Evolutionary conservation across 1,284 basidiomycete genomes (phyloP).

Genomic region (Ustilago esculenta): DNA sequence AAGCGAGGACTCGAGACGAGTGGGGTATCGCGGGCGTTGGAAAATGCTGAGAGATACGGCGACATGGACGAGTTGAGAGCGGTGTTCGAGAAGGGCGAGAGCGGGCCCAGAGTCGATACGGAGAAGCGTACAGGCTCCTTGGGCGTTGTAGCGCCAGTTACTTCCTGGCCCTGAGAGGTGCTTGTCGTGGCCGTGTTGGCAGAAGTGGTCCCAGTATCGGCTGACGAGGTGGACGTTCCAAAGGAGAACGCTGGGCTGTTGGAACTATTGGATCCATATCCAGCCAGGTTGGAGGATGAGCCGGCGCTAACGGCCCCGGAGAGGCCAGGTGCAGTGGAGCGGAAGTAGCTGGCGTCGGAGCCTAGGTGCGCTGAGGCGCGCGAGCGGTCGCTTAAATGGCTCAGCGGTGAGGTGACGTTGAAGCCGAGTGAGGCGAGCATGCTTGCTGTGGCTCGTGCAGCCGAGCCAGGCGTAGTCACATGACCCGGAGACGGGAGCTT

Average conservation of each 20-base stretch:
- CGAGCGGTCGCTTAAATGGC: conserved; percentile 43
- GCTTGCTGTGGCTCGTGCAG: conserved; percentile 34
- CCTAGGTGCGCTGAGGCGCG: conserved; percentile 28
- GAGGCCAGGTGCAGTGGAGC: conserved; percentile 39
- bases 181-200: conserved; percentile 24
- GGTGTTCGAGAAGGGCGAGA: conserved; percentile 64
- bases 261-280: conserved; percentile 23
- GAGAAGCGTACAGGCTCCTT: conserved; percentile 62
- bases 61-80: conserved; percentile 62
- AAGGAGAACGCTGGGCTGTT: conserved; percentile 46
- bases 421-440: conserved; percentile 47
- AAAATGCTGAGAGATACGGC: conserved; percentile 65
- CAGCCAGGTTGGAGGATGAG: conserved; percentile 14
- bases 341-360: conserved; percentile 45
- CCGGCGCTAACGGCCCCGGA: conserved; percentile 21
- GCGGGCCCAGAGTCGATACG: conserved; percentile 52
- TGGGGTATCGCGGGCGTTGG: conserved; percentile 64
- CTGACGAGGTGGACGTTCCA: conserved; percentile 28
- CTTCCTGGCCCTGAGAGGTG: conserved; percentile 28
- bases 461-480: conserved; percentile 38
- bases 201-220: conserved; percentile 12
- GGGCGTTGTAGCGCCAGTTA: conserved; percentile 28
- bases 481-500: conserved; percentile 44
- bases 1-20: conserved; percentile 58
- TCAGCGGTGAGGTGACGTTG: conserved; percentile 43